Evolutionary conservation across 2,329 filamentous ascomycete species (phyloP), one percentile per base, ranked within the genome.

Genomic region (Botrytis tulipae): DNA sequence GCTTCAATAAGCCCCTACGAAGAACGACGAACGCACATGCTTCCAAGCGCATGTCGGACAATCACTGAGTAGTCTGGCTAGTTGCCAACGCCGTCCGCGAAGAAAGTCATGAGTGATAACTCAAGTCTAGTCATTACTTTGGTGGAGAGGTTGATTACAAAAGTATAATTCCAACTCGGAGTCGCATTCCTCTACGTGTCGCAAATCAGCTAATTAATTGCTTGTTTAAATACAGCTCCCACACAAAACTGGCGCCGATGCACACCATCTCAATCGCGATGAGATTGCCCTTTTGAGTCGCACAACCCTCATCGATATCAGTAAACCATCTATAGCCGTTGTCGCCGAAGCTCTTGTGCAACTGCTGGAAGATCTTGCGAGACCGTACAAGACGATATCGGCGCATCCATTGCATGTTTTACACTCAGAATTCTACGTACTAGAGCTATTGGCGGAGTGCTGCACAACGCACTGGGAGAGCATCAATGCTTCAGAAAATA

Each of bases 391-490:
- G 75, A 82, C 76, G 37, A 82, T 88, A 72, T 81, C 85, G 63
- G 82, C 83, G 35, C 89, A 90, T 77, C 89, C 89, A 3, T 82
- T 85, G 54, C 88, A 91, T 78, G 84, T 92, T 70, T 82, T 91
- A 46, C 84, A 88, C 65, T 91, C 90, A 29, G 90, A 92, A 80
- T 83, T 90, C 66, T 92, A 90, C 77, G 83, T 91, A n/a, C 81
- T 92, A 68, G 85, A 87, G 66, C 83, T 92, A 60, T 84, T 90
- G 51, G 88, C 89, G 79, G 89, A 92, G 78, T 92, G 90, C 79
- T 92, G 89, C 77, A 85, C 86, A 69, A 86, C 87, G 71, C 86
- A 90, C 79, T 91, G 89, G 89, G 82, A 85, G 42, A 82, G 83
- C 57, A 79, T 86, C 61, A 82, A 84, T 42, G 44, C 61, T 37